phyloP scores from a whole-genome alignment of 225 moss, liverwort and hornwort genomes.

The Polytrichum formosum region DNA sequence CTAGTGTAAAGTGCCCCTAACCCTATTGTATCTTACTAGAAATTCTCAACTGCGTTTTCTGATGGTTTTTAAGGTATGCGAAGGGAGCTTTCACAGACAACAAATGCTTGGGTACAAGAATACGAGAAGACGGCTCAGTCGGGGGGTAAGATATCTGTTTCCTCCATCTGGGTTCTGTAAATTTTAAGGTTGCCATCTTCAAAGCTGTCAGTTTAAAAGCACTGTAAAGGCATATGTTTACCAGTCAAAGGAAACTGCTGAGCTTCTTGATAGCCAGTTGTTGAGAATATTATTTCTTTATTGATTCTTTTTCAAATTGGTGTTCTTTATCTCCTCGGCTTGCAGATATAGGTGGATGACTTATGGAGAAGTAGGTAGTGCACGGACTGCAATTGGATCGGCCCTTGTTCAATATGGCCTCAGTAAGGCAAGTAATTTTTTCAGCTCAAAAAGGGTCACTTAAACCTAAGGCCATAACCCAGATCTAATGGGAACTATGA shows the following conservation, averaged over 20 bases:
- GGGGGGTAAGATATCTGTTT: slow-evolving; percentile 55
- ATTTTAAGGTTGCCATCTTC: neutral
- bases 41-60: neutral
- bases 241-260: neutral
- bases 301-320: neutral
- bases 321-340: slow-evolving; percentile 5
- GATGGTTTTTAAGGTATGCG: slow-evolving; percentile 46
- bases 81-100: slow-evolving; percentile 69
- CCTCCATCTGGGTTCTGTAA: neutral
- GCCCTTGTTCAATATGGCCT: slow-evolving; percentile 73
- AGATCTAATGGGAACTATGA: no score
- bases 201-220: no score
- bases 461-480: no score
- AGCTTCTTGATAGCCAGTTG: neutral
- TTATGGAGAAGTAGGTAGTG: slow-evolving; percentile 76
- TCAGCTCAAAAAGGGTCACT: neutral
- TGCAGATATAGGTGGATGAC: slow-evolving; percentile 86
- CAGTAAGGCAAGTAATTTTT: slow-evolving; percentile 34
- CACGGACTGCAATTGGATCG: slow-evolving; percentile 79
- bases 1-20: no score
- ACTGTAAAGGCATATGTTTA: no score
- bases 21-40: neutral
- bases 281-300: neutral
- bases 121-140: slow-evolving; percentile 58
- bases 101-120: slow-evolving; percentile 78